Evolutionary conservation across 495 filamentous ascomycete genomes (phyloP).

Genomic region (Aspergillus saccharolyticus): DNA sequence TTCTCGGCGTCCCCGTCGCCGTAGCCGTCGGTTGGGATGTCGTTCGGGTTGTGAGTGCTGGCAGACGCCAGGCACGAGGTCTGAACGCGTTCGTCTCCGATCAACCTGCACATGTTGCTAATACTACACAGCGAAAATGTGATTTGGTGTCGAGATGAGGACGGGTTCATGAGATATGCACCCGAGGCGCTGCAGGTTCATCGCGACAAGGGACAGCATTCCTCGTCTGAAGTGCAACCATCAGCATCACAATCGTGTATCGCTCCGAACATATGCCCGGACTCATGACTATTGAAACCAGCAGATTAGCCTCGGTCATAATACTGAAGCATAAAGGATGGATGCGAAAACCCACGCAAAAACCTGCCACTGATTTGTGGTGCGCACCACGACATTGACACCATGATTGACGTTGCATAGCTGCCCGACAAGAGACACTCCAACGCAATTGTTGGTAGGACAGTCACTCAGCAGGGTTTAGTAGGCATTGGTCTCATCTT

Average conservation of each 20-base stretch:
- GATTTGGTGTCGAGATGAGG: constrained; percentile 59
- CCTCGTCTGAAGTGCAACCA: constrained; percentile 57
- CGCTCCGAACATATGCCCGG: constrained; percentile 86
- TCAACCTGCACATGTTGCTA: constrained; percentile 81
- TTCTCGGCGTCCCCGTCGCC: constrained; percentile 90
- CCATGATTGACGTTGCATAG: constrained; percentile 66
- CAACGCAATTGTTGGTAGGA: constrained; percentile 70
- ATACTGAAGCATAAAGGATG: too few species aligned
- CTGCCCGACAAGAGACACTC: constrained; percentile 82
- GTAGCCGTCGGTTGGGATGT: constrained; percentile 67
- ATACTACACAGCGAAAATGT: constrained; percentile 82
- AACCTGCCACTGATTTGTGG: constrained; percentile 79
- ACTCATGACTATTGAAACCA: constrained; percentile 55
- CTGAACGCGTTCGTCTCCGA: constrained; percentile 65
- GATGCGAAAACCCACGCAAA: constrained; percentile 50
- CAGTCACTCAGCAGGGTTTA: constrained; percentile 88
- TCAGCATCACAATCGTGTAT: constrained; percentile 75
- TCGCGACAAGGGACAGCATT: constrained; percentile 74
- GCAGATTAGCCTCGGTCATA: neutral
- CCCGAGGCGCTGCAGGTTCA: constrained; percentile 64
- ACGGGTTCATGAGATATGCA: constrained; percentile 86
- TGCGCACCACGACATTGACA: constrained; percentile 79
- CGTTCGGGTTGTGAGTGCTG: constrained; percentile 52
- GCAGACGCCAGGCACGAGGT: constrained; percentile 69
- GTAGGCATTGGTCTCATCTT: constrained; percentile 68